Percentiles rank a stretch among this genome's conserved stretches.
phyloP scores from a whole-genome alignment of 352 stramenopile genomes.

The Phytophthora sojae region DNA sequence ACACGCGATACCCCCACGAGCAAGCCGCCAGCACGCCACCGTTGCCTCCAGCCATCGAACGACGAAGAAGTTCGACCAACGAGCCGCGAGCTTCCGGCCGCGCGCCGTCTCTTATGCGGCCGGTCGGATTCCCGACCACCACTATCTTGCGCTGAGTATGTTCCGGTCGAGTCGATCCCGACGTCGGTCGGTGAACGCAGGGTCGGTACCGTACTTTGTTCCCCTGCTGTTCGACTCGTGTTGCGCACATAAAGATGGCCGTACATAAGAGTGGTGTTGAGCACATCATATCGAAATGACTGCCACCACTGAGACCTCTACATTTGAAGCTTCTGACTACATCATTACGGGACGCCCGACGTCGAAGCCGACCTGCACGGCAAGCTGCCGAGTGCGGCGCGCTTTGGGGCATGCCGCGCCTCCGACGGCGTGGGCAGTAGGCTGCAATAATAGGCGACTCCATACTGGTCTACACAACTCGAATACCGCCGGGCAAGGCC shows the following conservation, averaged over 20 bases:
- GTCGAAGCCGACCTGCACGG: not conserved
- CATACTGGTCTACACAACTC: not conserved
- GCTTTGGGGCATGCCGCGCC: too few relatives aligned
- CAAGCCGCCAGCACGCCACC: not conserved
- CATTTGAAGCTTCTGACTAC: too few relatives aligned
- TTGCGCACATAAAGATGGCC: not conserved
- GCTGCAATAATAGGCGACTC: not conserved
- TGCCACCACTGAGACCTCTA: not conserved
- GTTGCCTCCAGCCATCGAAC: constrained; percentile 1
- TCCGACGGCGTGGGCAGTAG: not conserved
- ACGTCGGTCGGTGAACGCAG: constrained; percentile 14
- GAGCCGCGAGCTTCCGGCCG: constrained; percentile 23
- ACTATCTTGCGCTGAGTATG: constrained; percentile 18
- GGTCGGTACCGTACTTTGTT: constrained; percentile 2
- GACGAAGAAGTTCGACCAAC: constrained; percentile 9
- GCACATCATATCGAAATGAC: not conserved
- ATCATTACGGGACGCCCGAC: not conserved
- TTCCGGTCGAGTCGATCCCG: not conserved
- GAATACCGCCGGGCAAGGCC: not conserved
- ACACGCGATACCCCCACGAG: not conserved
- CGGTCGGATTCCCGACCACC: constrained; percentile 6
- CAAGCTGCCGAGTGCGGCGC: too few relatives aligned
- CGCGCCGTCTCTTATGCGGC: constrained; percentile 15
- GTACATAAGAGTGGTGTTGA: constrained; percentile 1
- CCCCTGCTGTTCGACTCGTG: constrained; percentile 20